Base-by-base conservation (phyloP, 2,329 filamentous ascomycete species). In the Elsinoe batatas region DNA sequence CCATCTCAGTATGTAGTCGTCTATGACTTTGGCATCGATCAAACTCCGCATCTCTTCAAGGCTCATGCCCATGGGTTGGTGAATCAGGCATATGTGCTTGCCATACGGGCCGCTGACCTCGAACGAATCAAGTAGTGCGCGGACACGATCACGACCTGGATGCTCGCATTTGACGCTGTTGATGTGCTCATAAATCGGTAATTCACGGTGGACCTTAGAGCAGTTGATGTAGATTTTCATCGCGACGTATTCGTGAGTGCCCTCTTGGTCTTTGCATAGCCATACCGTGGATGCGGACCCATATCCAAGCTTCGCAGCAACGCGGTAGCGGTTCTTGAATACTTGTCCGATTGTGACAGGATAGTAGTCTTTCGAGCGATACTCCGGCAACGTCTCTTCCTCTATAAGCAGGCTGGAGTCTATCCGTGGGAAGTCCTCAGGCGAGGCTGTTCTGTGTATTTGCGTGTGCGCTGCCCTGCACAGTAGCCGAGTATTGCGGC, bases 251-350 rank as follows among this genome's bases (percentile, higher is more conserved):
- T 60, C 58, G 3, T 61, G 20, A 15, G 62, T 50, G 43, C 58
- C 59, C 49, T 58, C 55, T 6, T 72, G 64, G 64, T 74, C 70
- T 26, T 61, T 67, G 43, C 67, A 68, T 0, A 76, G 66, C 73
- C 73, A 76, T 3, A 72, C 69, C 0, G 73, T 75, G 5, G 73
- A 73, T 40, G 60, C 62, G 5, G 63, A 63, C 7, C 73, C 73
- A 58, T 70, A 73, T 22, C 73, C 73, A 10, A 76, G 65, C 58
- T 77, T 76, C 37, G 66, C 68, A 10, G 74, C 63, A 35, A 71
- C 61, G 43, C 68, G 63, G 58, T 74, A 75, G 15, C 63, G 65
- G 3, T 54, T 50, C 1, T 65, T 30, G 56, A 73, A 60, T 0
- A 69, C 44, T 11, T 72, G 57, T 5, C 70, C 70, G 4, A 71